phyloP scores from a whole-genome alignment of 257 asterid genomes.

The Nicotiana tabacum region DNA sequence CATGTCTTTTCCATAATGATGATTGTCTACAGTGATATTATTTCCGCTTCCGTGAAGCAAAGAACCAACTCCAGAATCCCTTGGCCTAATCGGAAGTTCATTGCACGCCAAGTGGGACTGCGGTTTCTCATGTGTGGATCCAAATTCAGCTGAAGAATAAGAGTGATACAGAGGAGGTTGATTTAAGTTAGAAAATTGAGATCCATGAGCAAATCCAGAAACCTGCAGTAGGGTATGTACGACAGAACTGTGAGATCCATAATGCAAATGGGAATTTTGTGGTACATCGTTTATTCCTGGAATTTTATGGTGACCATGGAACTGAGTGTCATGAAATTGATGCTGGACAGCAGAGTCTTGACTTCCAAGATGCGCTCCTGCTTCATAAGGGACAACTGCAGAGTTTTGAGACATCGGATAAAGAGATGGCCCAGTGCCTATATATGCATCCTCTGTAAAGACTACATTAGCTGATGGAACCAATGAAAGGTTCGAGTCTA shows the following conservation, averaged over 20 bases:
- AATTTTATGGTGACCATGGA: constrained; percentile 20
- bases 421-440: constrained; percentile 21
- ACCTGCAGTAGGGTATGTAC: constrained; percentile 35
- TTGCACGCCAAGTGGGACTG: constrained; percentile 26
- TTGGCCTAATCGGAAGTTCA: constrained; percentile 28
- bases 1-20: constrained; percentile 22
- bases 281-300: constrained; percentile 18
- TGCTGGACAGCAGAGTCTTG: background rate
- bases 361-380: constrained; percentile 14
- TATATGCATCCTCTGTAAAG: constrained; percentile 7
- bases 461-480: constrained; percentile 30
- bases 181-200: constrained; percentile 31
- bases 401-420: constrained; percentile 26
- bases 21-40: constrained; percentile 17
- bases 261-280: constrained; percentile 24
- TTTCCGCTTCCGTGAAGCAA: constrained; percentile 11
- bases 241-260: constrained; percentile 23
- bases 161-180: constrained; percentile 28
- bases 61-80: constrained; percentile 17
- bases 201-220: constrained; percentile 21
- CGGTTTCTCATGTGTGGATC: constrained; percentile 24
- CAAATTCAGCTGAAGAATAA: constrained; percentile 30
- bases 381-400: constrained; percentile 25
- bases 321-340: constrained; percentile 13
- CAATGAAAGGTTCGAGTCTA: constrained; percentile 30